Evolutionary conservation across 208 protist species (phyloP), one percentile per base, ranked within the genome.

Genomic region (Wallacemonas sp.): DNA sequence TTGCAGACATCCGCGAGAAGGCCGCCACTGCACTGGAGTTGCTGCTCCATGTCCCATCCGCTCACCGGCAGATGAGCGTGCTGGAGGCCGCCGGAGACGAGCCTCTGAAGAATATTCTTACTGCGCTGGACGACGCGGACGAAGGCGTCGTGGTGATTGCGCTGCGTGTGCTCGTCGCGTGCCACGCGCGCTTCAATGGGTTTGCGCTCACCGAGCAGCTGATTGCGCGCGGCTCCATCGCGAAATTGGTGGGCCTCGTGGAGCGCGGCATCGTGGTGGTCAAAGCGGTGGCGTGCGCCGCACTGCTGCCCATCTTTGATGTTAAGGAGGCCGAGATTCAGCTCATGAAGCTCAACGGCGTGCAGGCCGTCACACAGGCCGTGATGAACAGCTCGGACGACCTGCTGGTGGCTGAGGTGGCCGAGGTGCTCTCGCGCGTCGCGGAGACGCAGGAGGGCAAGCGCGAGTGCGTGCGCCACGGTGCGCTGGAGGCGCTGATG

Each of bases 281-380:
- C 23, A 52, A 67, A 28, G 79, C 81, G n/a, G 77, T 84, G 12
- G 87, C 85, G 10, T 92, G 82, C 68, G 65, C 74, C 0, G 81
- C 83, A 0, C 72, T 86, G 31, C 57, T 76, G 23, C 67, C 74
- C 5, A 63, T 82, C 7, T 89, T 95, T 55, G 75, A 83, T 32
- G 79, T 95, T 20, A 92, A 92, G 71, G 90, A 95, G 68, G 76
- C 83, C 0, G 77, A 89, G 54, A 82, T 87, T 49, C 33, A 70
- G 23, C 81, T 93, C 39, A 75, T 92, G 52, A 41, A 65, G 22
- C 36, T 68, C 5, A 59, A 49, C 33, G 85, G 77, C 33, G 67
- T 95, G 59, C 26, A 33, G 3, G 74, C 65, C 0, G 72, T 87
- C 7, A 91, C 87, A 0, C 42, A 50, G 25, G 77, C 81, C 2